Evolutionary conservation across 371 early-diverging fungal species (phyloP), one percentile per base, ranked within the genome.

Genomic region (Encephalitozoon romaleae): DNA sequence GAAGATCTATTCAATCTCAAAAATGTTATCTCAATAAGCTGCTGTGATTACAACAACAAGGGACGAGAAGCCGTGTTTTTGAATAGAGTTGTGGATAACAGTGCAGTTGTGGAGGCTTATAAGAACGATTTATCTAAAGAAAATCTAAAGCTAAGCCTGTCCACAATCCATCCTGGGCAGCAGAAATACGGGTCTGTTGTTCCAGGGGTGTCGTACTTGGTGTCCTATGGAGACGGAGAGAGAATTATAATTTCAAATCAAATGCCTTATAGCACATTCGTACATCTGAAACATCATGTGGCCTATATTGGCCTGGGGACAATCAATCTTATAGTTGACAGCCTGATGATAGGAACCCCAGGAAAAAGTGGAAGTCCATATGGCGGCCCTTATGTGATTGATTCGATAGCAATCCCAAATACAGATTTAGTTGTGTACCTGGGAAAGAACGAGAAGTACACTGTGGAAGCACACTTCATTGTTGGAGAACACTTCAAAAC

Each of bases 251-350:
- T 72, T 38, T 55, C 74, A 4, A 71, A 42, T 21, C 73, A 78
- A 45, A 59, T 70, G 23, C 53, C 73, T 0, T 76, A 79, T 53
- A 72, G 74, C 43, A 69, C 79, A 49, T 79, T 68, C 70, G 52
- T 74, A 11, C 49, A 77, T 55, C 42, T 83, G 15, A 66, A 75
- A 34, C 59, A 71, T 30, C 81, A 77, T 2, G 71, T 74, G 9
- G 45, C 72, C 30, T 59, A 47, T 12, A 51, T 83, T 30, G 83
- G 83, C 2, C 76, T 83, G n/a, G 83, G 81, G 9, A 63, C 42
- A 47, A 78, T 77, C 1, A 78, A 76, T 45, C 77, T 78, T 12
- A 76, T 80, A 55, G 51, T 83, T 0, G 66, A 78, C 30, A 42
- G 47, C 15, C 39, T 83, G 21, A 64, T 66, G 32, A 45, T 76